Base-by-base conservation (phyloP, 768 basidiomycete genomes). In the Dendrothele bispora region DNA sequence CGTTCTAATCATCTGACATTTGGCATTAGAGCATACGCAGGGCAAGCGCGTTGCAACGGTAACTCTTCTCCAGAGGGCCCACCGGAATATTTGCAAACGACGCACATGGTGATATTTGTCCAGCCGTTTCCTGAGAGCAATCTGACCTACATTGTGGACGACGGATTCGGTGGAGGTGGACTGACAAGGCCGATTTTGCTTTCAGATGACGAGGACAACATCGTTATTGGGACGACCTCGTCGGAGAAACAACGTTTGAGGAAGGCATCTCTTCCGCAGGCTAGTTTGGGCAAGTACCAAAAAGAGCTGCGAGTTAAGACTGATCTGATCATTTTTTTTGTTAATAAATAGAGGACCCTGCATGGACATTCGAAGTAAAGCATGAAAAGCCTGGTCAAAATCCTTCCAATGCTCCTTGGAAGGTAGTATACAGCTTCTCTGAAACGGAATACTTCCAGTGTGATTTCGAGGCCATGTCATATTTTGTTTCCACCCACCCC, bases 141-240 rank as follows among this genome's bases (percentile, higher is more conserved):
- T 42, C 44, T 56, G 43, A 68, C 66, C 1, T 69, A 61, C 43
- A 18, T 67, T 8, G 61, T 65, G 12, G 66, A 69, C 49, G 64
- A 60, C 5, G 66, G 67, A 10, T 64, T 65, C 45, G 66, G 67
- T 4, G 51, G 58, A 7, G 34, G 53, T 7, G 51, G 55, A 1
- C 55, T 62, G n/a, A 55, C 55, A 10, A 34, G 59, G 25, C 67
- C 66, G 3, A 60, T 69, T 25, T 52, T 64, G 1, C 56, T 69
- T n/a, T 58, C 62, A 21, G 55, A 61, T 37, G 50, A 39, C 6
- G 50, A 54, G 7, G 50, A 51, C 3, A 59, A 57, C 35, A 41
- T 51, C 12, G 51, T 60, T 7, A 26, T 53, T n/a, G 65, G 65
- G 17, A 46, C 59, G 2, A 50, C 43, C 5, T 47, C 52, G 3